Evolutionary conservation across 2,329 filamentous ascomycete species (phyloP).

Genomic region (Fusarium dimerum): DNA sequence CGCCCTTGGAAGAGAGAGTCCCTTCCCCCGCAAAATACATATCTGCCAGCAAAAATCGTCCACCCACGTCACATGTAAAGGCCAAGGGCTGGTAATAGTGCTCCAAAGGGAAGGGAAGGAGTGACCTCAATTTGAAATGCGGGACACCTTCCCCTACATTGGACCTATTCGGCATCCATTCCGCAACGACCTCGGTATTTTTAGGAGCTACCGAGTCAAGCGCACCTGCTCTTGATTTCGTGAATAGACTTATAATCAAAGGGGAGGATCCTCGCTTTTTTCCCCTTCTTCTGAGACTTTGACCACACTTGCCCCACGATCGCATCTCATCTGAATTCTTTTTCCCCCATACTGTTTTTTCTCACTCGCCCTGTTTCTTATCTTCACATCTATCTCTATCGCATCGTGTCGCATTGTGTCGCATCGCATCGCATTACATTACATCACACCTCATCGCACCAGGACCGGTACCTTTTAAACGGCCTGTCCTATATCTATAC

Average conservation of each 20-base stretch:
- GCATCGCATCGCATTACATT: neutral
- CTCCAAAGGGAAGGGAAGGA: neutral
- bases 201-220: constrained; percentile 14
- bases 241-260: constrained; percentile 8
- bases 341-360: neutral
- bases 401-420: constrained; percentile 15
- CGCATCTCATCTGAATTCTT: neutral
- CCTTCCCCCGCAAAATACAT: neutral
- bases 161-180: constrained; percentile 18
- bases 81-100: neutral
- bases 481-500: neutral
- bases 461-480: neutral
- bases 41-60: constrained; percentile 6
- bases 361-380: neutral
- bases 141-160: constrained; percentile 15
- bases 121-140: constrained; percentile 31
- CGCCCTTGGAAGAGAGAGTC: too few species aligned
- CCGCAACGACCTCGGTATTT: constrained; percentile 24
- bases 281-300: constrained; percentile 1
- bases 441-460: neutral
- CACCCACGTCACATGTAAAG: constrained; percentile 30
- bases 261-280: neutral
- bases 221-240: constrained; percentile 13
- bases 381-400: constrained; percentile 1
- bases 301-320: neutral